phyloP scores from a whole-genome alignment of 148 eudicot species.

The Gaultheria prostrata region DNA sequence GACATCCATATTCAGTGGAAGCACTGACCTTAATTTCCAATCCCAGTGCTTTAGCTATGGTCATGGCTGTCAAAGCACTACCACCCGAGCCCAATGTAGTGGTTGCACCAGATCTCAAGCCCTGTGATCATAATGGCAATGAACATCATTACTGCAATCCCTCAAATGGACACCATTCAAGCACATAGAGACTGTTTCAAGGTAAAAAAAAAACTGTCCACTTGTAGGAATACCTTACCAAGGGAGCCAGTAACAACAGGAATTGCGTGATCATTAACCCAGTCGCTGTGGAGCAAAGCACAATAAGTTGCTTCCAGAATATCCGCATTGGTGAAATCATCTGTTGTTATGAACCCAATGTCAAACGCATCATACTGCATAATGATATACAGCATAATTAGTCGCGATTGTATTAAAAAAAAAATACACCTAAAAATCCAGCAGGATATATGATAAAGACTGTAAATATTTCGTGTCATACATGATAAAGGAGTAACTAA shows the following conservation, averaged over 20 bases:
- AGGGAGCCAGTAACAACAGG: constrained; percentile 95
- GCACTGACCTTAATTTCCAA: constrained; percentile 83
- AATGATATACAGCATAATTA: constrained; percentile 27
- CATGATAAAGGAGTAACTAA: neutral
- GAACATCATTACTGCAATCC: neutral
- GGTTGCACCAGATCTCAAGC: constrained; percentile 86
- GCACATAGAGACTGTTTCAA: neutral
- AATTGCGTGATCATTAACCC: constrained; percentile 80
- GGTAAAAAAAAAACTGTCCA: neutral
- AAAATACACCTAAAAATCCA: neutral
- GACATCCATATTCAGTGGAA: neutral
- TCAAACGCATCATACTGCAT: constrained; percentile 98
- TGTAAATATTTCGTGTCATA: neutral
- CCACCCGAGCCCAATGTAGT: constrained; percentile 98
- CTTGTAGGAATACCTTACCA: constrained; percentile 65
- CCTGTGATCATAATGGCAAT: constrained; percentile 41
- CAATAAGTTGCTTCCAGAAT: constrained; percentile 97
- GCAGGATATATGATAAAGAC: neutral
- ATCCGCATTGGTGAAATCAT: constrained; percentile 96
- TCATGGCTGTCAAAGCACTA: constrained; percentile 97
- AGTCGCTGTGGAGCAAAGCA: constrained; percentile 75
- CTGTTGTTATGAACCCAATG: constrained; percentile 89
- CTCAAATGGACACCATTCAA: constrained; percentile 1
- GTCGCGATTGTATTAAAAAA: neutral
- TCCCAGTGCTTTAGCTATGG: constrained; percentile 92